Percentiles rank a stretch among this genome's conserved stretches.
These are phyloP conservation scores for Rubia yunnanensis DNA, from an alignment of 257 asterid species.

Conservation along the genomic window DNA sequence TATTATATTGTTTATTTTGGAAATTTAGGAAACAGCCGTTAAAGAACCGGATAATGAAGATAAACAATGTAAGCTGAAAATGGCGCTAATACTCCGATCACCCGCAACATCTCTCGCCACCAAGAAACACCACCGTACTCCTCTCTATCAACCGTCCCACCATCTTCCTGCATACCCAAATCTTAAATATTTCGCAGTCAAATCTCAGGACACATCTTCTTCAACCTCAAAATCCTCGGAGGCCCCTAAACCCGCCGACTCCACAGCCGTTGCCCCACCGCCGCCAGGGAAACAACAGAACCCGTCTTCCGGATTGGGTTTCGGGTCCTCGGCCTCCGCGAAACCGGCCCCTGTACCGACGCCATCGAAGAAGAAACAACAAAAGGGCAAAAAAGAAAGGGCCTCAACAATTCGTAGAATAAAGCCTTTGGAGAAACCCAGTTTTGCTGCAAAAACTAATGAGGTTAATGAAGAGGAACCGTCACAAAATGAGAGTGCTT, in stretches of 20 bases:
- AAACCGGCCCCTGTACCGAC: conserved; percentile 12
- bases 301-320: conserved; percentile 56
- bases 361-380: conserved; percentile 44
- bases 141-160: conserved; percentile 14
- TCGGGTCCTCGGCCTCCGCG: conserved; percentile 39
- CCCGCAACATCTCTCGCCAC: conserved; percentile 23
- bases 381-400: conserved; percentile 52
- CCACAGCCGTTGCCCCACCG: conserved; percentile 18
- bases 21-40: not conserved
- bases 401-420: conserved; percentile 58
- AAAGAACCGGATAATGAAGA: not conserved
- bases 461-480: conserved; percentile 41
- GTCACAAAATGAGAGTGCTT: conserved; percentile 66
- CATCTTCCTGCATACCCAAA: conserved; percentile 15
- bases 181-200: conserved; percentile 24
- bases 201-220: conserved; percentile 40
- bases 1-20: not conserved
- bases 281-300: conserved; percentile 29
- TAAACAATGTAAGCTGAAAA: conserved; percentile 35
- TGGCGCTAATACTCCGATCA: conserved; percentile 64
- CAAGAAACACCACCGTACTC: conserved; percentile 32
- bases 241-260: conserved; percentile 20
- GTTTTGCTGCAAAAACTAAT: conserved; percentile 36
- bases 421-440: conserved; percentile 48
- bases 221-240: conserved; percentile 15